Evolutionary conservation across 805 yeast genomes (phyloP).

Genomic region (Metschnikowia proteae): DNA sequence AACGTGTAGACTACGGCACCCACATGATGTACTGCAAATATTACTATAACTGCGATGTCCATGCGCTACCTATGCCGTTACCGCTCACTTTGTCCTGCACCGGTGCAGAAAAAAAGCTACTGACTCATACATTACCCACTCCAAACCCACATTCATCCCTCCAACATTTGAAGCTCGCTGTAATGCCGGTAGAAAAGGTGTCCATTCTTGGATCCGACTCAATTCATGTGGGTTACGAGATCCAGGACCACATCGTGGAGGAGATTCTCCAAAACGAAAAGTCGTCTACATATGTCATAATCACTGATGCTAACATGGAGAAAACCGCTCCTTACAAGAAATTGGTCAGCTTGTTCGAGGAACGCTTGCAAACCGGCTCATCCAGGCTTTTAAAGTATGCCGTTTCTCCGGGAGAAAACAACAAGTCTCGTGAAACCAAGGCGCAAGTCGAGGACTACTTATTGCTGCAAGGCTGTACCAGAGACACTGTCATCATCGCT

Average conservation of each 20-base stretch:
- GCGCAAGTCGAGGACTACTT: slow-evolving; percentile 91
- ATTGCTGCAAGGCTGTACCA: slow-evolving; percentile 79
- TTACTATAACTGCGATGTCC: not conserved
- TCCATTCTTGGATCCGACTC: slow-evolving; percentile 76
- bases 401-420: slow-evolving; percentile 90
- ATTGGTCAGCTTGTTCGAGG: slow-evolving; percentile 42
- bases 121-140: slow-evolving; percentile 5
- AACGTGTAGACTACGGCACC: not conserved
- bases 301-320: slow-evolving; percentile 80
- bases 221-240: slow-evolving; percentile 86
- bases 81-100: slow-evolving; percentile 3
- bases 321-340: slow-evolving; percentile 57
- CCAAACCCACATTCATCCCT: not conserved
- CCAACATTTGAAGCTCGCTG: slow-evolving; percentile 4
- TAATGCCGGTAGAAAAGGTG: slow-evolving; percentile 47
- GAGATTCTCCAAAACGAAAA: slow-evolving; percentile 59
- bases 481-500: slow-evolving; percentile 92
- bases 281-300: slow-evolving; percentile 88
- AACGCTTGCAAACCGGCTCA: slow-evolving; percentile 38
- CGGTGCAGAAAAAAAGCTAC: slow-evolving; percentile 5
- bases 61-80: slow-evolving; percentile 1
- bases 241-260: slow-evolving; percentile 67
- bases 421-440: slow-evolving; percentile 83
- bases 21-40: not conserved
- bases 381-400: slow-evolving; percentile 69